A percentile compares a stretch with the other conserved stretches of the same genome.
Evolutionary conservation across 202 grass and related monocot genomes (phyloP).

Genomic region (Saccharum hybrid): DNA sequence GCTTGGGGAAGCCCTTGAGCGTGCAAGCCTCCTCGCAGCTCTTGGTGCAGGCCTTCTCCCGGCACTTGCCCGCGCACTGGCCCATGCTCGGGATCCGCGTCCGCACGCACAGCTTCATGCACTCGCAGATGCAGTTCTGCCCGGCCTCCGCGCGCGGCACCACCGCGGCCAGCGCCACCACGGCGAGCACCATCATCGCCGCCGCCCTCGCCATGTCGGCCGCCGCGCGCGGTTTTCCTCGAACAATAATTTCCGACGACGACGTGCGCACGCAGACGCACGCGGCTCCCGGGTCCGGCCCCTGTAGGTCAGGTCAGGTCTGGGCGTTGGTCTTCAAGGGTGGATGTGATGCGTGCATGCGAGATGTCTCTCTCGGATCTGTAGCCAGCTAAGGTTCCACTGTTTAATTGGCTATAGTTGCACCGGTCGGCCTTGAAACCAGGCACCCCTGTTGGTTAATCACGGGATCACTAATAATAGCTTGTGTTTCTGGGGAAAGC

Average conservation of each 20-base stretch:
- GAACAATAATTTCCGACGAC: neutral
- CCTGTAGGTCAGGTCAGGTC: neutral
- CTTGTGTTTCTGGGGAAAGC: neutral
- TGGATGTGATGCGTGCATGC: neutral
- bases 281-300: neutral
- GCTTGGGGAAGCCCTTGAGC: constrained; percentile 42
- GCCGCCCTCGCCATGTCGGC: constrained; percentile 9
- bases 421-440: constrained; percentile 27
- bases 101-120: constrained; percentile 66
- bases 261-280: neutral
- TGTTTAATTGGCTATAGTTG: neutral
- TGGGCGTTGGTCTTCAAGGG: constrained; percentile 17
- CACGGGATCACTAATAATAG: constrained; percentile 42
- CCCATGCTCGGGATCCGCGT: constrained; percentile 28
- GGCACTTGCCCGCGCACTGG: constrained; percentile 47
- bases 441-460: constrained; percentile 42
- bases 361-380: neutral
- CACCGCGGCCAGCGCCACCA: neutral
- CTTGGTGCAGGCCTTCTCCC: constrained; percentile 45
- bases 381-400: neutral
- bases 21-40: constrained; percentile 50
- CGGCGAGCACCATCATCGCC: neutral
- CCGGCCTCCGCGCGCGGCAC: constrained; percentile 45
- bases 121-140: constrained; percentile 80
- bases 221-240: neutral